phyloP scores from a whole-genome alignment of 257 asterid species.

The Mitragyna speciosa region DNA sequence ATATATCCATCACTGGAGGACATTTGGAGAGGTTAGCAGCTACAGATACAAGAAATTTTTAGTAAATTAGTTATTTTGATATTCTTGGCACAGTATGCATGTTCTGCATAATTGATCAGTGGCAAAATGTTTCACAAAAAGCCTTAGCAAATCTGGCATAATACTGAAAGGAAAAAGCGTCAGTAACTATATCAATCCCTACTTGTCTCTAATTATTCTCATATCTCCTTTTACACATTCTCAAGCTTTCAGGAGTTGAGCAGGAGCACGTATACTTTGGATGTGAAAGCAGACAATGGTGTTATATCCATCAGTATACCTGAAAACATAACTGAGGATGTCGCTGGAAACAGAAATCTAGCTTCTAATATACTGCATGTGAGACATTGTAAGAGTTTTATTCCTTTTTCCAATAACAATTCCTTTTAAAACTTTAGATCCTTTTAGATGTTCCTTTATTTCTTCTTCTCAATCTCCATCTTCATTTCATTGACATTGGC shows the following conservation, averaged over 20 bases:
- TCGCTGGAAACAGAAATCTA: constrained; percentile 75
- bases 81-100: neutral
- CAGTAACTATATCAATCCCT: too few species aligned
- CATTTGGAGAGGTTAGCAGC: constrained; percentile 57
- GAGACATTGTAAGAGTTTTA: constrained; percentile 64
- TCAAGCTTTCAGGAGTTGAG: constrained; percentile 66
- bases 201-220: neutral
- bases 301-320: constrained; percentile 60
- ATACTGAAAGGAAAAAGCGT: neutral
- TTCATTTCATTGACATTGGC: constrained; percentile 17
- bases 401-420: neutral
- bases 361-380: constrained; percentile 77
- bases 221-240: constrained; percentile 12
- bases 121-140: neutral
- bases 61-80: neutral
- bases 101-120: neutral
- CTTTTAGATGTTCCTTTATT: neutral
- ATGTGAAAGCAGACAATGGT: constrained; percentile 46
- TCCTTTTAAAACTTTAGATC: constrained; percentile 2
- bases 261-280: constrained; percentile 50
- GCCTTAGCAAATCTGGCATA: neutral
- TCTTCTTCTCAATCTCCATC: neutral
- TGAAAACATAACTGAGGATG: constrained; percentile 77
- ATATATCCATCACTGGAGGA: constrained; percentile 65
- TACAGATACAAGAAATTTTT: neutral